Evolutionary conservation across 306 rosid species (phyloP).

Genomic region (Psophocarpus tetragonolobus): DNA sequence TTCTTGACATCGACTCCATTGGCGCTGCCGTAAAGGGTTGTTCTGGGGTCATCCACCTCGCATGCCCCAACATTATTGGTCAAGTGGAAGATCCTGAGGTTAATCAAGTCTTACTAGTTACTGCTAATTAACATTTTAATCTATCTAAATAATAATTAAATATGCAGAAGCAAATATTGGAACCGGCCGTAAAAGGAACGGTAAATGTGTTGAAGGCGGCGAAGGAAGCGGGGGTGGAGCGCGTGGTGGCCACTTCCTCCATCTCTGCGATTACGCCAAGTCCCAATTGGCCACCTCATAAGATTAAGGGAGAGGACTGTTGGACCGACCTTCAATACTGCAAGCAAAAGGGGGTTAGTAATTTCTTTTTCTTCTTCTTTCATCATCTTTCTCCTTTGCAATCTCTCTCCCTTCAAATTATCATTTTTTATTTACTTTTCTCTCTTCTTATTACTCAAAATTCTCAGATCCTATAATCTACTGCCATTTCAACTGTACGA

Average conservation of each 20-base stretch:
- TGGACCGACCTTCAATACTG: slow-evolving; percentile 87
- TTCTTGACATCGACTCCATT: slow-evolving; percentile 65
- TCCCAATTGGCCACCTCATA: slow-evolving; percentile 74
- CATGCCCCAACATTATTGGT: slow-evolving; percentile 79
- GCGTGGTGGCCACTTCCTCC: slow-evolving; percentile 88
- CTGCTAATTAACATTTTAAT: too few relatives aligned
- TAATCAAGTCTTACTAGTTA: too few relatives aligned
- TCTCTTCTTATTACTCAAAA: too few relatives aligned
- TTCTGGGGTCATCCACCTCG: slow-evolving; percentile 80
- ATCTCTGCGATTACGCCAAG: slow-evolving; percentile 67
- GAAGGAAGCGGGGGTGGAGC: slow-evolving; percentile 70
- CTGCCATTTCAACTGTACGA: too few relatives aligned
- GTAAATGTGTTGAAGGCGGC: slow-evolving; percentile 72
- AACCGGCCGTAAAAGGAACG: slow-evolving; percentile 86
- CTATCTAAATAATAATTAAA: too few relatives aligned
- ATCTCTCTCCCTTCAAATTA: too few relatives aligned
- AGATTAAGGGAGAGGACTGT: slow-evolving; percentile 58
- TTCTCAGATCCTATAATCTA: too few relatives aligned
- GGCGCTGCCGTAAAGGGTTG: slow-evolving; percentile 62
- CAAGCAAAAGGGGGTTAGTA: slow-evolving; percentile 54
- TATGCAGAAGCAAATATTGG: slow-evolving; percentile 56
- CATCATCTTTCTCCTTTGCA: too few relatives aligned
- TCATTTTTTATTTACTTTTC: too few relatives aligned
- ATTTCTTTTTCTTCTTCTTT: too few relatives aligned
- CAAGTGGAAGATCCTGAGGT: slow-evolving; percentile 78